A percentile compares a stretch with the other conserved stretches of the same genome.
phyloP scores from a whole-genome alignment of 75 land plant genomes.

The Selaginella tamariscina region DNA sequence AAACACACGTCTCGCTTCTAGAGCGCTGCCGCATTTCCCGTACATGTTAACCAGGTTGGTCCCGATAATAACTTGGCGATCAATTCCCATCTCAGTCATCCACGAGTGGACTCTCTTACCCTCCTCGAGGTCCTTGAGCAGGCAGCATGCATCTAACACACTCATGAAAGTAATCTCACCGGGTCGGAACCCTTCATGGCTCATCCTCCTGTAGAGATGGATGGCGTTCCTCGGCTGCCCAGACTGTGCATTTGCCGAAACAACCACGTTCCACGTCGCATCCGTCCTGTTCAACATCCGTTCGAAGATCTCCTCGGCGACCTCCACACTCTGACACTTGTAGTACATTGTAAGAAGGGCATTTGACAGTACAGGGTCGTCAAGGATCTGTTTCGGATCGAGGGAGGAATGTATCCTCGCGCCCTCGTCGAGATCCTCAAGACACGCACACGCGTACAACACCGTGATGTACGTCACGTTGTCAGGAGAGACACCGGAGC shows the following conservation, averaged over 20 bases:
- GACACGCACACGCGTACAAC: slow-evolving; percentile 20
- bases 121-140: slow-evolving; percentile 2
- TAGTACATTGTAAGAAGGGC: slow-evolving; percentile 7
- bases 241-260: neutral
- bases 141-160: neutral
- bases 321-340: neutral
- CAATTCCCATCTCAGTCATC: slow-evolving; percentile 5
- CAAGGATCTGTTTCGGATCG: neutral
- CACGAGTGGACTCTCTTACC: slow-evolving; percentile 16
- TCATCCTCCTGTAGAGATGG: neutral
- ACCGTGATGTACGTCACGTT: slow-evolving; percentile 31
- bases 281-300: neutral
- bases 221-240: neutral
- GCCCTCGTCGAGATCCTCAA: slow-evolving; percentile 20
- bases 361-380: neutral
- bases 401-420: neutral
- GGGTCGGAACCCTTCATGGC: neutral
- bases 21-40: slow-evolving; percentile 20
- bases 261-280: neutral
- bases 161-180: slow-evolving; percentile 4
- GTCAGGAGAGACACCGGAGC: slow-evolving; percentile 11
- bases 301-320: neutral
- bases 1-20: slow-evolving; percentile 16
- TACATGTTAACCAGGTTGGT: slow-evolving; percentile 23
- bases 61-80: slow-evolving; percentile 12